A percentile compares a stretch with the other conserved stretches of the same genome.
Conservation (phyloP, 345 rosid species). For the Passiflora organensis region DNA sequence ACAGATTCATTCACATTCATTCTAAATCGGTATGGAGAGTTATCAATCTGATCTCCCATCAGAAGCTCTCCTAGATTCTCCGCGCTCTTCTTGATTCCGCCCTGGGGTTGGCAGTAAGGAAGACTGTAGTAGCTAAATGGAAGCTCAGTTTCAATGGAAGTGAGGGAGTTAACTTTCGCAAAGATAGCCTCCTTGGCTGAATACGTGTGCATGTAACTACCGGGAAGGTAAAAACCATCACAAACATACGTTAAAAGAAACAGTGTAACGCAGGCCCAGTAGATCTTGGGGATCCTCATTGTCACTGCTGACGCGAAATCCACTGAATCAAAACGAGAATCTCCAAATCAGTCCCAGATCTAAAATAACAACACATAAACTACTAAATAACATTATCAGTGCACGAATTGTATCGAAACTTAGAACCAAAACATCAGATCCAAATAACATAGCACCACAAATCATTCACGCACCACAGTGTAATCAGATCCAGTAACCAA, state of each 20-base stretch:
- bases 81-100: conserved; percentile 61
- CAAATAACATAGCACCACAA: too few species aligned
- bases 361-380: too few species aligned
- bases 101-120: conserved; percentile 58
- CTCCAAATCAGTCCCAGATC: too few species aligned
- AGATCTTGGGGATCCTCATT: conserved; percentile 28
- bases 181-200: conserved; percentile 37
- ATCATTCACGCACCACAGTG: too few species aligned
- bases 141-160: conserved; percentile 89
- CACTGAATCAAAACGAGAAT: too few species aligned
- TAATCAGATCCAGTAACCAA: too few species aligned
- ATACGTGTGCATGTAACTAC: conserved; percentile 84
- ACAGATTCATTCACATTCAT: conserved; percentile 68
- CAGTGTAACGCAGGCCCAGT: conserved; percentile 37
- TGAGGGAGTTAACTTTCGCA: conserved; percentile 80
- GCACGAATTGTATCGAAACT: too few species aligned
- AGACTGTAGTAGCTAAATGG: conserved; percentile 78
- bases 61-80: conserved; percentile 92
- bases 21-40: conserved; percentile 68
- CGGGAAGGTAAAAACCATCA: conserved; percentile 76
- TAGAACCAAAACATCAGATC: too few species aligned
- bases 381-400: too few species aligned
- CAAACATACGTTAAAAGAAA: conserved; percentile 37
- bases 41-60: conserved; percentile 90
- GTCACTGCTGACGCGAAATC: neutral